Percentiles rank a stretch among this genome's conserved stretches.
These are phyloP conservation scores for Alternaria tenuissima DNA, from an alignment of 2,329 filamentous ascomycete genomes.

Conservation along the genomic window DNA sequence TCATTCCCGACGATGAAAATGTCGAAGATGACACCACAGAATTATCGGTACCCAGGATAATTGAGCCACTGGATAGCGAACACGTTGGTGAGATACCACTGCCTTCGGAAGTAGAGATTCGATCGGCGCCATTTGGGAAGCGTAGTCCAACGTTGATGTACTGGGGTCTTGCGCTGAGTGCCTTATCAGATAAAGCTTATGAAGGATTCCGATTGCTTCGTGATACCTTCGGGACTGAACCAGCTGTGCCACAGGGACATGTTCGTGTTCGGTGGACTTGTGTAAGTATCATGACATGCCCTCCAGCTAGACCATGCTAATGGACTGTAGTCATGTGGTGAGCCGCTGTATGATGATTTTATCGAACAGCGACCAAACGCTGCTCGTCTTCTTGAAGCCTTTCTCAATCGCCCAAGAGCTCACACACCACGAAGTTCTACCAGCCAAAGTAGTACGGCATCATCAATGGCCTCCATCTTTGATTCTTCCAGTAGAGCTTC, in stretches of 20 bases:
- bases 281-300: slow-evolving; percentile 23
- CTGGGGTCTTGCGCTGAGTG: slow-evolving; percentile 32
- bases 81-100: slow-evolving; percentile 32
- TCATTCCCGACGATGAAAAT: slow-evolving; percentile 2
- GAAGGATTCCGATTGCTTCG: slow-evolving; percentile 32
- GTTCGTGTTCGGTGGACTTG: slow-evolving; percentile 50
- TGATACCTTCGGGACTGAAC: slow-evolving; percentile 41
- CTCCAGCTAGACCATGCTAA: slow-evolving; percentile 4
- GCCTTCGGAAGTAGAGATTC: slow-evolving; percentile 32
- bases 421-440: slow-evolving; percentile 34
- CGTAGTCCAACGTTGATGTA: slow-evolving; percentile 26
- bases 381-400: slow-evolving; percentile 50
- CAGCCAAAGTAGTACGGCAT: slow-evolving; percentile 34
- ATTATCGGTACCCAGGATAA: slow-evolving; percentile 20
- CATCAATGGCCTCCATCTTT: slow-evolving; percentile 40
- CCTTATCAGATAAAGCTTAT: slow-evolving; percentile 28
- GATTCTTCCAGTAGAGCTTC: slow-evolving; percentile 37
- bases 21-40: not conserved
- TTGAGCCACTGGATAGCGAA: slow-evolving; percentile 21
- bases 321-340: slow-evolving; percentile 38
- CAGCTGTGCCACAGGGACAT: slow-evolving; percentile 36
- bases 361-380: slow-evolving; percentile 49
- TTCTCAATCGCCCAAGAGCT: slow-evolving; percentile 45
- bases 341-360: slow-evolving; percentile 51
- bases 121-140: slow-evolving; percentile 17